A percentile compares a stretch with the other conserved stretches of the same genome.
Conservation (phyloP, 2,329 filamentous ascomycete genomes). For the Colletotrichum lentis region DNA sequence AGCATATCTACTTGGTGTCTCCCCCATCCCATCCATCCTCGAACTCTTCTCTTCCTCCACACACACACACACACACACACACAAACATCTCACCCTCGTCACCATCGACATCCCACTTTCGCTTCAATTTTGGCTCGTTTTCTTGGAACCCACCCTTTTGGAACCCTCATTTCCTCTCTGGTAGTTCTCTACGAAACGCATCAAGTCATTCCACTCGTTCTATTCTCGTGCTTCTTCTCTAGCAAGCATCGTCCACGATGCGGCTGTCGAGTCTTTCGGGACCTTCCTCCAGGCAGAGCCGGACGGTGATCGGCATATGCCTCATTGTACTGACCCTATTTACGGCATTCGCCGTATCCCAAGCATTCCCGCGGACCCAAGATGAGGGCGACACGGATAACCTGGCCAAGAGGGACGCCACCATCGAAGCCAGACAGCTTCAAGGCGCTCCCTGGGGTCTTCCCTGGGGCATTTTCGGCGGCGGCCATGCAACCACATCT, state of each 20-base stretch:
- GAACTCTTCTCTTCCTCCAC: constrained; percentile 6
- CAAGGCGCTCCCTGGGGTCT: constrained; percentile 20
- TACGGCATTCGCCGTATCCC: constrained; percentile 14
- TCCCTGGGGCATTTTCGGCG: constrained; percentile 20
- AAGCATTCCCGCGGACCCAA: constrained; percentile 3
- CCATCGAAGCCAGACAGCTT: constrained; percentile 20
- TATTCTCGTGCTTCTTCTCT: not conserved
- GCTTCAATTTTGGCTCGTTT: constrained; percentile 37
- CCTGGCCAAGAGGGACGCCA: not conserved
- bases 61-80: constrained; percentile 10
- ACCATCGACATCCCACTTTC: constrained; percentile 23
- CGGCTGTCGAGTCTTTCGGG: constrained; percentile 5
- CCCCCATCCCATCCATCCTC: not conserved
- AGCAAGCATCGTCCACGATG: constrained; percentile 13
- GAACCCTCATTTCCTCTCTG: constrained; percentile 30
- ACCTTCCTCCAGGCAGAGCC: constrained; percentile 6
- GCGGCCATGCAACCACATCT: not conserved
- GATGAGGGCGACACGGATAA: not conserved
- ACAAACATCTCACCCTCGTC: constrained; percentile 11
- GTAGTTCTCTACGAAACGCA: constrained; percentile 18
- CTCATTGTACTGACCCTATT: constrained; percentile 23
- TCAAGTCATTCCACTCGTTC: constrained; percentile 24
- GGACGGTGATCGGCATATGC: not conserved
- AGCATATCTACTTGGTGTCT: not conserved
- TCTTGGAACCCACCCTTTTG: constrained; percentile 34